Evolutionary conservation across 805 yeast genomes (phyloP).

Genomic region (Pichia phayaonensis): DNA sequence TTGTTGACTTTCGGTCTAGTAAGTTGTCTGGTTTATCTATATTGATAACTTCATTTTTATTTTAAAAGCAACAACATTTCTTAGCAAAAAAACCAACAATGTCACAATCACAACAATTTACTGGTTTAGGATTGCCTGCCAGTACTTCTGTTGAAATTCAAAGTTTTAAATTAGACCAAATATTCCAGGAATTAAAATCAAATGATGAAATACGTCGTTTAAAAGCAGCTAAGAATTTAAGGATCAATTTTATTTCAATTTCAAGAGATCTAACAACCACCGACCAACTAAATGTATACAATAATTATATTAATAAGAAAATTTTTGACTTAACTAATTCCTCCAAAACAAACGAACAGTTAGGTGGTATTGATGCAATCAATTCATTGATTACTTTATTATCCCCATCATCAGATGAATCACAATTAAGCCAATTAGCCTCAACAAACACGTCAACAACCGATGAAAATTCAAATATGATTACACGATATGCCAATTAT

Average conservation of each 20-base stretch:
- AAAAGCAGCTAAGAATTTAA: slow-evolving; percentile 62
- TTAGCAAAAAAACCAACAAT: slow-evolving; percentile 1
- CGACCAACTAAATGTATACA: slow-evolving; percentile 75
- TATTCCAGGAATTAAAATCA: slow-evolving; percentile 42
- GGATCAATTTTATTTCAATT: slow-evolving; percentile 59
- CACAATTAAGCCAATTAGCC: slow-evolving; percentile 30
- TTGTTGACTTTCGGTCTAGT: background rate
- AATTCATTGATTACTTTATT: slow-evolving; percentile 82
- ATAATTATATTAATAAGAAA: slow-evolving; percentile 77
- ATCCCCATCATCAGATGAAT: slow-evolving; percentile 43
- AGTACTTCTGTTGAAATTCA: slow-evolving; percentile 15
- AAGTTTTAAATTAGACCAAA: slow-evolving; percentile 40
- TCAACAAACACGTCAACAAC: slow-evolving; percentile 19
- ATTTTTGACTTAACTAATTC: slow-evolving; percentile 81
- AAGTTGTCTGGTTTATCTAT: background rate
- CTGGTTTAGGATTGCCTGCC: slow-evolving; percentile 2
- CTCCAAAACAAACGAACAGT: slow-evolving; percentile 58
- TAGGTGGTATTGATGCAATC: slow-evolving; percentile 89
- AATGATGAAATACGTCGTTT: slow-evolving; percentile 35
- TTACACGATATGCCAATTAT: slow-evolving; percentile 87
- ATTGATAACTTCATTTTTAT: background rate
- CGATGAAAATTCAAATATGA: slow-evolving; percentile 80
- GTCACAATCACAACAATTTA: slow-evolving; percentile 6
- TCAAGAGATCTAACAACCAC: slow-evolving; percentile 69
- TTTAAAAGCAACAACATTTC: no score